Evolutionary conservation across 1,284 basidiomycete species (phyloP).

Genomic region (Malassezia japonica): DNA sequence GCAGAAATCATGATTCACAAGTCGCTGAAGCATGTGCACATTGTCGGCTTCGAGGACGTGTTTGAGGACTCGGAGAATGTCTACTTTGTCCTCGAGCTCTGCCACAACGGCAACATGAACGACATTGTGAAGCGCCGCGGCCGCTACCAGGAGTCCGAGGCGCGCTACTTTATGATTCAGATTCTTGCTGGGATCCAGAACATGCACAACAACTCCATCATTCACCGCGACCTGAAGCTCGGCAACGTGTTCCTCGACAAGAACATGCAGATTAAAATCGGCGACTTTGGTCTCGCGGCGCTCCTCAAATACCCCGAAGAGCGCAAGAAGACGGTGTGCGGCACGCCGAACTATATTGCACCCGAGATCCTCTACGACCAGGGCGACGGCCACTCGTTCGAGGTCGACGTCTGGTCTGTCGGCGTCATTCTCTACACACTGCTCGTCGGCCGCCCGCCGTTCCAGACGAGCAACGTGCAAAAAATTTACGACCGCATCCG

Average conservation of each 20-base stretch:
- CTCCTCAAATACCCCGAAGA: conserved; percentile 92
- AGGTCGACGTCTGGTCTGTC: conserved; percentile 95
- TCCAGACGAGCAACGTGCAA: conserved; percentile 86
- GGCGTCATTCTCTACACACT: conserved; percentile 91
- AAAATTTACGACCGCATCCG: conserved; percentile 66
- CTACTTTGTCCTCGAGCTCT: conserved; percentile 92
- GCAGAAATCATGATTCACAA: conserved; percentile 98
- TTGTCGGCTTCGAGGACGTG: conserved; percentile 83
- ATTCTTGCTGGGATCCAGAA: conserved; percentile 90
- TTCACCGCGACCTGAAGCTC: conserved; percentile 60
- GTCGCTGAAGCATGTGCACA: conserved; percentile 80
- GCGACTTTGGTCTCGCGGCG: conserved; percentile 93
- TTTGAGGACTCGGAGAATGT: conserved; percentile 94
- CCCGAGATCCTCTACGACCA: conserved; percentile 95
- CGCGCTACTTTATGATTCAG: conserved; percentile 84
- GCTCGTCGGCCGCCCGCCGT: conserved; percentile 83
- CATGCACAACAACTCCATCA: conserved; percentile 84
- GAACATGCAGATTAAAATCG: conserved; percentile 90
- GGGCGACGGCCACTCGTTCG: conserved; percentile 90
- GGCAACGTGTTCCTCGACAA: conserved; percentile 88
- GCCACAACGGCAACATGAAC: conserved; percentile 72
- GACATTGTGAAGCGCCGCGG: conserved; percentile 81
- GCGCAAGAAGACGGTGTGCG: conserved; percentile 96
- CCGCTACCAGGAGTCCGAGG: conserved; percentile 82
- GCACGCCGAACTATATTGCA: conserved; percentile 97